Evolutionary conservation across 805 yeast species (phyloP).

Genomic region (Candida ovalis): DNA sequence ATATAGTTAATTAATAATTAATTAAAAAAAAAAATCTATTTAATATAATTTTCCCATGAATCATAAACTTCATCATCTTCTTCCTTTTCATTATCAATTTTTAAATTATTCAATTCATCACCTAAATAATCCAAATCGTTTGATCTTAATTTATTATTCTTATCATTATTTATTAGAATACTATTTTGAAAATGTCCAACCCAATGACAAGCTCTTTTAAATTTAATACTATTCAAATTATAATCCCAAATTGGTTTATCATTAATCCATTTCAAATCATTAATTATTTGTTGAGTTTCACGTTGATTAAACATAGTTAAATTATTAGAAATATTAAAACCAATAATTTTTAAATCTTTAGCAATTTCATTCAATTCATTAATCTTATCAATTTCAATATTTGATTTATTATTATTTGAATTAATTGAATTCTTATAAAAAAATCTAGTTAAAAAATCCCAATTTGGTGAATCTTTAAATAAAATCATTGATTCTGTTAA

Average conservation of each 20-base stretch:
- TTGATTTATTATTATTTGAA: constrained; percentile 1
- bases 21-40: neutral
- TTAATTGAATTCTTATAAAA: constrained; percentile 16
- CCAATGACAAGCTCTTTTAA: constrained; percentile 14
- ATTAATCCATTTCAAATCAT: constrained; percentile 14
- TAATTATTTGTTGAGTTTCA: constrained; percentile 4
- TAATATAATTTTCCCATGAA: neutral
- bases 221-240: constrained; percentile 10
- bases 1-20: neutral
- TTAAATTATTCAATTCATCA: neutral
- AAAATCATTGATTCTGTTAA: constrained; percentile 13
- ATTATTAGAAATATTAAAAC: constrained; percentile 7
- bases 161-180: too few relatives aligned
- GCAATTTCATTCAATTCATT: constrained; percentile 2
- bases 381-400: neutral
- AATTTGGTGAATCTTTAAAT: constrained; percentile 14
- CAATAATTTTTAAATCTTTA: neutral
- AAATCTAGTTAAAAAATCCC: constrained; percentile 15
- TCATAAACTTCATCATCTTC: neutral
- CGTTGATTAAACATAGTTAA: constrained; percentile 17
- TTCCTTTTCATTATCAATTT: neutral
- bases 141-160: neutral
- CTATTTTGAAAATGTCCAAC: constrained; percentile 12
- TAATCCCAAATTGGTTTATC: constrained; percentile 16
- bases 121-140: neutral